Base-by-base conservation (phyloP, 2,329 filamentous ascomycete genomes). In the Sphaerulina musiva region DNA sequence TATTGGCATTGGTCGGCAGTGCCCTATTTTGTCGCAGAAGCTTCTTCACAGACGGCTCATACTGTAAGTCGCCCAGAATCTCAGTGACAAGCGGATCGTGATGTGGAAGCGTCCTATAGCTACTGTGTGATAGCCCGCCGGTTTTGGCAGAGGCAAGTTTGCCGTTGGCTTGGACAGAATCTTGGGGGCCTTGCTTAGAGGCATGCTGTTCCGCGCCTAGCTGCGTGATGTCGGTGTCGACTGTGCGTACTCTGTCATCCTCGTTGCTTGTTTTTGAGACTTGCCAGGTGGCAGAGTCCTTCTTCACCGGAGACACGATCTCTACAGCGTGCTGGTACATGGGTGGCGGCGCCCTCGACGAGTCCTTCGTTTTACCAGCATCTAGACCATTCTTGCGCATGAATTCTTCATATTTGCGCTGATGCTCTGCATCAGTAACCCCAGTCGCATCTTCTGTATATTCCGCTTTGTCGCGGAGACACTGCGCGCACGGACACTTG, bases 341-440 rank as follows among this genome's bases (percentile, higher is more conserved):
- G 8, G 42, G 20, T 26, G 42, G 14, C 20, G 17, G 20, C 6
- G 10, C 17, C 10, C 20, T 12, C 11, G 20, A 12, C 42, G 42
- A 20, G 7, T 20, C 42, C 17, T 31, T 29, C 3, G 14, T 12
- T 96, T 96, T 72, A 91, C 91, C 66, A 96, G 96, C 76, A 96
- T 96, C 76, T 92, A 97, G 72, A 92, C 39, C 48, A 32, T 51
- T 43, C 31, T 43, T 36, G 31, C 40, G 40, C 48, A 34, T 39
- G 31, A 44, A 42, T 7, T 51, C 48, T 29, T 23, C 48, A n/a
- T 20, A 43, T 36, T 44, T 43, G n/a, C 26, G 26, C 17, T 20
- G 39, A 51, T 44, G 29, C 48, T 51, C 20, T 7, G 31, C 48
- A 36, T 51, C 48, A 8, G 39, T 39, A 4, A 44, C 23, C 11